Percentiles rank a stretch among this genome's conserved stretches.
These are phyloP conservation scores for Solanum pimpinellifolium DNA, from an alignment of 257 asterid species.

Conservation along the genomic window DNA sequence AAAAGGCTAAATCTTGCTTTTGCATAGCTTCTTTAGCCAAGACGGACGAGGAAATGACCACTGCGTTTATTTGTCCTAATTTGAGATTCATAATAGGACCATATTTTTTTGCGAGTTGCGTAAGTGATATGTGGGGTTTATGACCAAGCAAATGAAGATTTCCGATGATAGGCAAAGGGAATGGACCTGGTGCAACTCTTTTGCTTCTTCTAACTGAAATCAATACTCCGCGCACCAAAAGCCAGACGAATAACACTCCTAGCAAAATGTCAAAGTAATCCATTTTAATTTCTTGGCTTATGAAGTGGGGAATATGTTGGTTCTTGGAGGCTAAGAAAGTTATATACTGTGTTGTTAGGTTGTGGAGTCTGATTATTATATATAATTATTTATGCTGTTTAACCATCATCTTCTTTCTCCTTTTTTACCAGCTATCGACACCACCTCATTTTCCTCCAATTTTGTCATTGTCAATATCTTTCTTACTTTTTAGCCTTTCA, in stretches of 20 bases:
- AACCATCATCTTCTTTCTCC: no score
- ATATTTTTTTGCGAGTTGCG: conserved; percentile 36
- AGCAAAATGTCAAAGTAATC: conserved; percentile 11
- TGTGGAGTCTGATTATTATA: no score
- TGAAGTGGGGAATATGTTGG: background rate
- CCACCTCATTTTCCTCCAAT: no score
- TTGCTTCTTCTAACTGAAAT: background rate
- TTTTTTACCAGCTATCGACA: no score
- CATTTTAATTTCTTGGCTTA: background rate
- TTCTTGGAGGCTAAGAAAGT: background rate
- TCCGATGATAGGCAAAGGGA: conserved; percentile 60
- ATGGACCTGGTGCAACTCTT: conserved; percentile 23
- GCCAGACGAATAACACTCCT: conserved; percentile 24
- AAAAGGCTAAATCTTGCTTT: conserved; percentile 55
- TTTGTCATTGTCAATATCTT: no score
- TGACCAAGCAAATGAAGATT: conserved; percentile 62
- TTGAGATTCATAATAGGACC: conserved; percentile 73
- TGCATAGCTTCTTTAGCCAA: conserved; percentile 59
- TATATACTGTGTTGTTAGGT: no score
- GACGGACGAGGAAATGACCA: conserved; percentile 45
- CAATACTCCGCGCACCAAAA: background rate
- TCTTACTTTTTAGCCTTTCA: no score
- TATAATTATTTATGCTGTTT: no score
- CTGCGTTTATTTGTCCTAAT: conserved; percentile 41
- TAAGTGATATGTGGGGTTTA: conserved; percentile 59